phyloP scores from a whole-genome alignment of 2,329 filamentous ascomycete species.

The Dactylellina parvicollis region DNA sequence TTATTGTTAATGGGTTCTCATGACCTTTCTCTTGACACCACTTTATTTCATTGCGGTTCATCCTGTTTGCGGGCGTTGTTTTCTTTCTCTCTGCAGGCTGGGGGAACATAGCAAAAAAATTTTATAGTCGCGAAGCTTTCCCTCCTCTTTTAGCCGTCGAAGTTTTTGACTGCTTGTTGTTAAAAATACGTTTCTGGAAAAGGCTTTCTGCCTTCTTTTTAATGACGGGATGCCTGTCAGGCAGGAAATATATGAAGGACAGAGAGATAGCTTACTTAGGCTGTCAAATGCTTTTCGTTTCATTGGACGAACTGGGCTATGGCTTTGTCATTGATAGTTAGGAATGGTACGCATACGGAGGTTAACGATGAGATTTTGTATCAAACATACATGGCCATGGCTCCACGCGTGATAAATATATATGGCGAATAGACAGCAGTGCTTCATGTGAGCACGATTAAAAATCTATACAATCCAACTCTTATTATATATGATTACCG shows the following conservation, averaged over 20 bases:
- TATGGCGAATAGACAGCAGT: neutral
- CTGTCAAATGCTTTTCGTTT: neutral
- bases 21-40: neutral
- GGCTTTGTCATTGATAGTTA: too few species aligned
- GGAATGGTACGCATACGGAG: neutral
- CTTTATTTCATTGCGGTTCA: constrained; percentile 10
- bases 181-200: too few species aligned
- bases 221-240: neutral
- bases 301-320: too few species aligned
- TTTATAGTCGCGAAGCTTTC: constrained; percentile 34
- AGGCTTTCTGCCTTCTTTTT: neutral
- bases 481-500: too few species aligned
- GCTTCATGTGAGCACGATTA: too few species aligned
- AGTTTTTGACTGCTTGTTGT: too few species aligned
- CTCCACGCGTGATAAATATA: neutral
- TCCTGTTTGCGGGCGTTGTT: constrained; percentile 46
- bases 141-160: neutral
- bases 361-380: neutral
- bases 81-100: constrained; percentile 8
- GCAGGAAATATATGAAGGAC: neutral
- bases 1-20: constrained; percentile 17
- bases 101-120: constrained; percentile 37
- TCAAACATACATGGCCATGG: neutral
- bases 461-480: too few species aligned
- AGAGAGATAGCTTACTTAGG: neutral